Conservation (phyloP, 805 yeast genomes). For the Yarrowia hollandica region DNA sequence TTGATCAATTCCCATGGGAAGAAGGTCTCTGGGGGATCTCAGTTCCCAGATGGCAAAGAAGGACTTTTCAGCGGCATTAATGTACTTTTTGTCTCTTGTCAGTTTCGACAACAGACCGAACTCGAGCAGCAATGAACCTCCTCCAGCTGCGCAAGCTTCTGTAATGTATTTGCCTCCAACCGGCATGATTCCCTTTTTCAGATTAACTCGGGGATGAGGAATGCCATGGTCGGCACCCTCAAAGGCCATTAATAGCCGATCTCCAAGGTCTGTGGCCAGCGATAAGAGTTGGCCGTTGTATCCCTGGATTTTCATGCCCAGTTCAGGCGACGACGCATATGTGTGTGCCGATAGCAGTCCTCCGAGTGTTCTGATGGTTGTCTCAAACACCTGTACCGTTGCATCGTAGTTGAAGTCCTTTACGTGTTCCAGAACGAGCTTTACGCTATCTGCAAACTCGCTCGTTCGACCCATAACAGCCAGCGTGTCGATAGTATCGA, state of each 20-base stretch:
- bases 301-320: conserved; percentile 45
- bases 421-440: conserved; percentile 43
- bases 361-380: conserved; percentile 79
- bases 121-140: conserved; percentile 79
- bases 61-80: conserved; percentile 58
- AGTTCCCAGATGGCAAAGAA: conserved; percentile 71
- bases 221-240: conserved; percentile 57
- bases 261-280: conserved; percentile 75
- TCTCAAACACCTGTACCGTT: conserved; percentile 84
- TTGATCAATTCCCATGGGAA: conserved; percentile 79
- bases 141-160: conserved; percentile 88
- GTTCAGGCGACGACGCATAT: conserved; percentile 54
- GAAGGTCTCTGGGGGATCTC: conserved; percentile 58
- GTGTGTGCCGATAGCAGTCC: conserved; percentile 78
- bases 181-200: conserved; percentile 51
- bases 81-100: conserved; percentile 74
- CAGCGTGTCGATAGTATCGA: conserved; percentile 79
- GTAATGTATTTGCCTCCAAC: conserved; percentile 35
- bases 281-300: conserved; percentile 74
- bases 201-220: conserved; percentile 79
- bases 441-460: conserved; percentile 51
- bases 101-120: conserved; percentile 71
- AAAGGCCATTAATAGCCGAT: conserved; percentile 68
- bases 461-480: conserved; percentile 67
- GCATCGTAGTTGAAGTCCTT: conserved; percentile 61